Base-by-base conservation (phyloP, 2,329 filamentous ascomycete genomes). In the Phaeophleospora eucalypticola region DNA sequence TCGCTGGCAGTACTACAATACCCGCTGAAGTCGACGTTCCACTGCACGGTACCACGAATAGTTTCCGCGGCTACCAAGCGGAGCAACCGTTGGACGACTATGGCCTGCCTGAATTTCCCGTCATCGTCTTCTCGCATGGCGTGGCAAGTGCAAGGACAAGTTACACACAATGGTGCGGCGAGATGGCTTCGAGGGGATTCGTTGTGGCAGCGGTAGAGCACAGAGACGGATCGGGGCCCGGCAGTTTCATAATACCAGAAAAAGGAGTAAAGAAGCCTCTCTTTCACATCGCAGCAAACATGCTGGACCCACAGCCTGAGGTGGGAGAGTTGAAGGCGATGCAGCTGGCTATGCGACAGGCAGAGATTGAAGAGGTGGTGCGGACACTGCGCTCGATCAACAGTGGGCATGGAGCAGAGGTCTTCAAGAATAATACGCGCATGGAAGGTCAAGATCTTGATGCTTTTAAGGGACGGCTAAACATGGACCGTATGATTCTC, bases 401-500 rank as follows among this genome's bases (percentile, higher is more conserved):
- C 37, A 59, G 62, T 9, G 70, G 71, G 7, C 51, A 63, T 3
- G 66, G 64, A 3, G 29, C 54, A 3, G 57, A 61, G 3, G 48
- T 73, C 10, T 61, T 56, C 65, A 63, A 53, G 53, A 63, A 19
- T 60, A 83, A 77, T 66, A 65, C 71, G 8, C 74, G 72, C 53
- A 58, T 52, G 29, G 79, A 77, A 61, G 78, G 73, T 36, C 58
- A 56, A 17, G 65, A 67, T 51, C 70, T 82, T 1, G 56, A 67
- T 2, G 65, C 66, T 14, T 86, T 81, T 73, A 62, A 69, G 29
- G 65, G 67, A 45, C 72, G 80, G 8, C 71, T 86, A 4, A 74
- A 83, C 60, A 68, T 76, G 37, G 66, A 73, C 21, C 71, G 75
- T 29, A 72, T 83, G 54, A 72, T 79, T 37, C 71, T 85, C 7